Evolutionary conservation across 257 asterid species (phyloP).

Genomic region (Forsythia viridissima): DNA sequence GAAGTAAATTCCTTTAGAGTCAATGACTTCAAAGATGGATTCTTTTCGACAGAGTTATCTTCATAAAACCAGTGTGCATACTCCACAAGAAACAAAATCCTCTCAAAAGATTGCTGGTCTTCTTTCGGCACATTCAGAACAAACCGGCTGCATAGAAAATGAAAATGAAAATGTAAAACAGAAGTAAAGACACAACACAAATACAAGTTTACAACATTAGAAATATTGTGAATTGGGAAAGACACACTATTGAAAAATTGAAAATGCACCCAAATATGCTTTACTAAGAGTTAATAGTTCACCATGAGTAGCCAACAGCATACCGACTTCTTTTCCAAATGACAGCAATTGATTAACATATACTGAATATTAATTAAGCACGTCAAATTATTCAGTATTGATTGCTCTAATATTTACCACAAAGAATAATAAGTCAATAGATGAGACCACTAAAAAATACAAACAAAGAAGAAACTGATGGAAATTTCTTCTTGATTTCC

Average conservation of each 20-base stretch:
- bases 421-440: not conserved
- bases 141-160: slow-evolving; percentile 73
- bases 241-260: not conserved
- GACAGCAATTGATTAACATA: not conserved
- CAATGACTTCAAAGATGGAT: slow-evolving; percentile 90
- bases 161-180: slow-evolving; percentile 10
- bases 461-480: not conserved
- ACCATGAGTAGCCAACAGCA: not conserved
- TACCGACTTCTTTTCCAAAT: not conserved
- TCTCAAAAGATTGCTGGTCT: slow-evolving; percentile 96
- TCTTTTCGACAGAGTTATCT: slow-evolving; percentile 89
- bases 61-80: slow-evolving; percentile 98
- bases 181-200: not conserved
- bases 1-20: slow-evolving; percentile 93
- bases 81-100: slow-evolving; percentile 97
- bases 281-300: not conserved
- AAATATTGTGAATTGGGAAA: not conserved
- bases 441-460: not conserved
- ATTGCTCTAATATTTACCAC: not conserved
- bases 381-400: not conserved
- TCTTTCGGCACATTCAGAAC: slow-evolving; percentile 97
- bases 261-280: not conserved
- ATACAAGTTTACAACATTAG: slow-evolving; percentile 5
- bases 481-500: not conserved
- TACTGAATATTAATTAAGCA: not conserved